phyloP scores from a whole-genome alignment of 805 yeast genomes.

The Cephaloascus albidus region DNA sequence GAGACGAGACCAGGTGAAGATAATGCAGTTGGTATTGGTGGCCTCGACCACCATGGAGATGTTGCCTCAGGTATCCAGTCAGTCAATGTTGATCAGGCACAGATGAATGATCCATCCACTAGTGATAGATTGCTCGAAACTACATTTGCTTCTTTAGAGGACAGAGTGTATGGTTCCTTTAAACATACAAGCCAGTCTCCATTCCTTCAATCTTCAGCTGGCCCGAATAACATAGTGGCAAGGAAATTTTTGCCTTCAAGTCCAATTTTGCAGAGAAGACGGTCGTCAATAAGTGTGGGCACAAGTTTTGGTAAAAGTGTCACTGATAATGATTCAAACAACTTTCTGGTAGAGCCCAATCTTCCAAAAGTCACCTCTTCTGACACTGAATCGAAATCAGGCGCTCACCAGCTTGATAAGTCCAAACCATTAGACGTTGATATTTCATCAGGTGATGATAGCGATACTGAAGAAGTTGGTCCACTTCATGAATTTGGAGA shows the following conservation, averaged over 20 bases:
- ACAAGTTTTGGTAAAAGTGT: too few relatives aligned
- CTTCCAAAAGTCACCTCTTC: not conserved
- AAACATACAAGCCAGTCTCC: not conserved
- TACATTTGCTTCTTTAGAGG: not conserved
- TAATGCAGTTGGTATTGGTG: conserved; percentile 2
- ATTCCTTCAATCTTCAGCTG: not conserved
- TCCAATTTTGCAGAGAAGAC: not conserved
- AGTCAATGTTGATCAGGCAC: not conserved
- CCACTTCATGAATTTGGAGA: conserved; percentile 50
- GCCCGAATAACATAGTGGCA: not conserved
- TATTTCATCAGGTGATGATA: not conserved
- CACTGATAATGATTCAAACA: not conserved
- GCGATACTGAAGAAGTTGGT: conserved; percentile 19
- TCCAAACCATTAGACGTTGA: too few relatives aligned
- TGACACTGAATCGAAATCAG: not conserved
- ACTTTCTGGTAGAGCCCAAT: too few relatives aligned
- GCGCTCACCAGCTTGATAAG: not conserved
- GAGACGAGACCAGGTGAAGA: conserved; percentile 3
- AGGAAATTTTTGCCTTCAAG: not conserved
- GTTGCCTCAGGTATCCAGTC: not conserved
- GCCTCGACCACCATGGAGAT: not conserved
- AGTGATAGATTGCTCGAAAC: not conserved
- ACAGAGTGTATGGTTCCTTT: not conserved
- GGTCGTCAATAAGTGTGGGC: not conserved
- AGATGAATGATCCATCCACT: not conserved